These are phyloP conservation scores for Eucalyptus pumila DNA, from an alignment of 345 rosid genomes.

Conservation along the genomic window DNA sequence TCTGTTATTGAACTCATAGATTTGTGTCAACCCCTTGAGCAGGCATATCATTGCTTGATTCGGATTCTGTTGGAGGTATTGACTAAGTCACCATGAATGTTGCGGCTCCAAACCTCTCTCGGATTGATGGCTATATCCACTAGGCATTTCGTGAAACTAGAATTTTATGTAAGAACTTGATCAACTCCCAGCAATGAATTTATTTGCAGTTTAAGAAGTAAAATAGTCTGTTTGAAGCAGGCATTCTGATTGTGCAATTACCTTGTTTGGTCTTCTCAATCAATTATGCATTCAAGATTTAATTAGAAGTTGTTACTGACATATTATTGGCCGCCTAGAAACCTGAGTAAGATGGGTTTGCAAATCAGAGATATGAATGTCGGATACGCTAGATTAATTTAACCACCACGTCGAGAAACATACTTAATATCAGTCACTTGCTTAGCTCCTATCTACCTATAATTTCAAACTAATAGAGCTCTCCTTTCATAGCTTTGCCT, in stretches of 20 bases:
- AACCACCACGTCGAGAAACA: fast-evolving
- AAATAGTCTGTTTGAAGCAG: background rate
- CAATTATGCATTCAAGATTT: no score
- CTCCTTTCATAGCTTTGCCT: no score
- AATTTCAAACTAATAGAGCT: background rate
- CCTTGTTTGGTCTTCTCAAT: no score
- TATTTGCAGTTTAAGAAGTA: background rate
- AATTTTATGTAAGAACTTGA: background rate
- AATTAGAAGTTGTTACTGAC: no score
- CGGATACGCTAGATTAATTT: no score
- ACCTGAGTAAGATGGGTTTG: no score
- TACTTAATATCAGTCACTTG: no score
- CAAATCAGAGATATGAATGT: no score
- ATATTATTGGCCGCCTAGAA: fast-evolving
- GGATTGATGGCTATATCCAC: background rate
- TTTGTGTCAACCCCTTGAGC: background rate
- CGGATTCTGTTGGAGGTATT: background rate
- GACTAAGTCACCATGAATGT: background rate
- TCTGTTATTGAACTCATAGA: background rate
- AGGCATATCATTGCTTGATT: background rate
- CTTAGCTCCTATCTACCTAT: no score
- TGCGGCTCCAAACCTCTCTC: background rate
- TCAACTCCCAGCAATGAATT: background rate
- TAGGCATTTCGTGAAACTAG: background rate
- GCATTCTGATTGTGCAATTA: background rate